Evolutionary conservation across 2,329 filamentous ascomycete genomes (phyloP).

Genomic region (Cryphonectria japonica): DNA sequence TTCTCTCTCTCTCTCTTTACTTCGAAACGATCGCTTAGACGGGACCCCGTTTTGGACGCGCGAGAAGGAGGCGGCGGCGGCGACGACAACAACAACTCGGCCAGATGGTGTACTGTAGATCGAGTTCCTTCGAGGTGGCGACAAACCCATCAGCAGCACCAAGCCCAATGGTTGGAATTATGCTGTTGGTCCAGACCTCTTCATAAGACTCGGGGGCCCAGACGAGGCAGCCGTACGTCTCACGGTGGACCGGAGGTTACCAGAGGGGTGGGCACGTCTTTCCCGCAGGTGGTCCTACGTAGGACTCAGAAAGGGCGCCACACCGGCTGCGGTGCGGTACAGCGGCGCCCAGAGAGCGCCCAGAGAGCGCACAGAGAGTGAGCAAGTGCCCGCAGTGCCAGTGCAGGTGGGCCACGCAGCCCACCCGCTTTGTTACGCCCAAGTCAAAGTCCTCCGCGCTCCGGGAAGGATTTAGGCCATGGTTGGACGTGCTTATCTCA

Average conservation of each 20-base stretch:
- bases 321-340: neutral
- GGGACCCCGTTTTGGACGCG: neutral
- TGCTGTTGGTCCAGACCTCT: neutral
- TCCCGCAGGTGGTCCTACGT: conserved; percentile 7
- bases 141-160: conserved; percentile 7
- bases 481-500: neutral
- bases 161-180: neutral
- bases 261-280: neutral
- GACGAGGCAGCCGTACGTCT: neutral
- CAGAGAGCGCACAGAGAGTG: neutral
- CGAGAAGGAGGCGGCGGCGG: neutral
- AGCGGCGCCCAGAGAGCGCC: neutral
- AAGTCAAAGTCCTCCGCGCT: neutral
- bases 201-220: conserved; percentile 3
- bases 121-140: conserved; percentile 3
- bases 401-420: neutral
- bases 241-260: neutral
- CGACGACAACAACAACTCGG: neutral
- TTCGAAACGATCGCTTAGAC: neutral
- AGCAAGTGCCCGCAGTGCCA: neutral
- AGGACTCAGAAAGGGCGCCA: neutral
- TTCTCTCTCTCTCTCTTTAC: neutral
- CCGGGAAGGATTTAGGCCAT: neutral
- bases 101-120: conserved; percentile 3
- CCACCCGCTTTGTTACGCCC: neutral